Evolutionary conservation across 225 moss, liverwort and hornwort genomes (phyloP).

Genomic region (Straminergon stramineum): DNA sequence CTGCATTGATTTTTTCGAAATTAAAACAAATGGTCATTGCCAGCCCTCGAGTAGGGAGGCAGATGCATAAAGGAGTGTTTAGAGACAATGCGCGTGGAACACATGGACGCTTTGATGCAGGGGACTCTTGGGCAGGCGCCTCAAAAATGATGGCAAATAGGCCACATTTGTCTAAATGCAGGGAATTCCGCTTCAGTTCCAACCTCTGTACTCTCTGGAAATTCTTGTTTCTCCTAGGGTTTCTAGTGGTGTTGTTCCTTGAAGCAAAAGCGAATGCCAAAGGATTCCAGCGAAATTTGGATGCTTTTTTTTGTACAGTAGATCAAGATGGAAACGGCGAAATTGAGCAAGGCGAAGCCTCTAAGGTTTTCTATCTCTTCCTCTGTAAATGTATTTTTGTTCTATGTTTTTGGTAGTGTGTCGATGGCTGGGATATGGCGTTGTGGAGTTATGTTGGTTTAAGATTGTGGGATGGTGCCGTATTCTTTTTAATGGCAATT

Average conservation of each 20-base stretch:
- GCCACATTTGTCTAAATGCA: conserved; percentile 1
- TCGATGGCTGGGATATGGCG: not conserved
- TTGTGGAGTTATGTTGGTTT: not conserved
- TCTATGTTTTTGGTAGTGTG: not conserved
- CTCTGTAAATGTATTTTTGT: not conserved
- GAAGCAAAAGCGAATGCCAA: conserved; percentile 2
- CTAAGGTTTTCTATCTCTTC: conserved; percentile 19
- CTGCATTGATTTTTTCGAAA: not conserved
- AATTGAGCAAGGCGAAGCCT: conserved; percentile 53
- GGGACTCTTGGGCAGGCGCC: not conserved
- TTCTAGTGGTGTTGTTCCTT: not conserved
- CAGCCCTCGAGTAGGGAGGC: conserved; percentile 7
- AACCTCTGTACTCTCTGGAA: not conserved
- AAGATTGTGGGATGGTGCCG: not conserved
- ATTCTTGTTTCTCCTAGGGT: conserved; percentile 12
- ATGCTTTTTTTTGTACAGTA: conserved; percentile 34
- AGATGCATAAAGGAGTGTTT: conserved; percentile 6
- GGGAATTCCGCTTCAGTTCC: conserved; percentile 1
- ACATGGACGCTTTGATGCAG: conserved; percentile 7
- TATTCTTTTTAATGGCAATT: not conserved
- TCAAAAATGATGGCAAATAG: conserved; percentile 1
- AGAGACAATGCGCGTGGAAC: not conserved
- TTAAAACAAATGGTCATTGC: conserved; percentile 9
- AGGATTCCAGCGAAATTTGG: conserved; percentile 27
- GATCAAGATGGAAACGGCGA: conserved; percentile 56